Conservation (phyloP, 176 grass and related monocot species). For the Hsuehochloa calcarea region DNA sequence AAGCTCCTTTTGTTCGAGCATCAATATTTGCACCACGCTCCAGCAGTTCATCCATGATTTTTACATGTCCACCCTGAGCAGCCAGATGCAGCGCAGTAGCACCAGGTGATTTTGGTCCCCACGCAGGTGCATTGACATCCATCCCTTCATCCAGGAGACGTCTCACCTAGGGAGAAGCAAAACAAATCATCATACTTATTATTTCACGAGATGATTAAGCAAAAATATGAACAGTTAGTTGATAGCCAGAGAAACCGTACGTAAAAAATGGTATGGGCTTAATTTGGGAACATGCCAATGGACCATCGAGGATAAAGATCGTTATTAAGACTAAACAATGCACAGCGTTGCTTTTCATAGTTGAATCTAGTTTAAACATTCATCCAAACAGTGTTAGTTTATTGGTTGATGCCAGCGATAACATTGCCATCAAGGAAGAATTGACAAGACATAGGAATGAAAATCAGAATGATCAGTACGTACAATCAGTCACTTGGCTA, state of each 20-base stretch:
- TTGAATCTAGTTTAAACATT: neutral
- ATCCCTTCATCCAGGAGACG: conserved; percentile 73
- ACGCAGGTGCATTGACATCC: conserved; percentile 74
- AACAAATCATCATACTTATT: neutral
- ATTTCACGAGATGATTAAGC: neutral
- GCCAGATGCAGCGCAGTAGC: conserved; percentile 84
- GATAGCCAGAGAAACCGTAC: neutral
- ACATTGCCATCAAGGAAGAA: neutral
- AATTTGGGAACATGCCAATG: neutral
- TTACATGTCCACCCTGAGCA: conserved; percentile 90
- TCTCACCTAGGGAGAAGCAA: conserved; percentile 50
- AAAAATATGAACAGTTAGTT: neutral
- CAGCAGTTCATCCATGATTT: conserved; percentile 87
- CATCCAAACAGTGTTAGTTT: neutral
- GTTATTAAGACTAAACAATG: neutral
- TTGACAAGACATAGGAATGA: neutral
- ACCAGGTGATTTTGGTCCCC: conserved; percentile 81
- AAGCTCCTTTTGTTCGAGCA: conserved; percentile 91
- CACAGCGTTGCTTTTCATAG: neutral
- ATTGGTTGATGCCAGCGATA: neutral
- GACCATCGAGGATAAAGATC: neutral
- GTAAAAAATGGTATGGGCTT: neutral
- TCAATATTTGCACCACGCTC: conserved; percentile 96
- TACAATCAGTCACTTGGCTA: neutral
- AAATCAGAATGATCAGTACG: neutral